Evolutionary conservation across 495 filamentous ascomycete genomes (phyloP), one percentile per base, ranked within the genome.

Genomic region (Talaromyces proteolyticus): DNA sequence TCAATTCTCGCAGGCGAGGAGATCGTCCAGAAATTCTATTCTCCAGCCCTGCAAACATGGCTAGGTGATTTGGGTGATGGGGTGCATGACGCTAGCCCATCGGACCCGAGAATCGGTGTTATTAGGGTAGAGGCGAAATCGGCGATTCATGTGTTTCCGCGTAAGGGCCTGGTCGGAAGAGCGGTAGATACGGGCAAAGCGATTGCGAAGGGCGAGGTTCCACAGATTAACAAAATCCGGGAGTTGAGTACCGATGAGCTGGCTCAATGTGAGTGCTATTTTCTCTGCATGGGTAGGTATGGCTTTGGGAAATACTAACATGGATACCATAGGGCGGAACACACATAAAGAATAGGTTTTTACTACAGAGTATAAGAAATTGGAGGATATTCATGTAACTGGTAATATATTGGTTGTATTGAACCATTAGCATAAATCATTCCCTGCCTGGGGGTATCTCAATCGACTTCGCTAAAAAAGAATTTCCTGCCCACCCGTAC

Each of bases 51-150:
- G 47, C 90, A 88, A 63, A 86, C 89, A 0, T 96, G 91, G 91
- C 59, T 97, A 18, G 92, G 91, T 18, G 91, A 97, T 56, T 74
- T 97, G 11, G 91, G 87, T 12, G 91, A 96, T 53, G 91, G 89
- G 2, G 79, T 78, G 37, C 91, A 96, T 58, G 86, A 96, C 53
- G 91, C 92, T 10, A 78, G 85, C 2, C 81, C 83, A 8, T 74
- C 86, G 4, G 91, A 96, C 58, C 91, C 91, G 7, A 73, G 91
- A 8, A 88, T 96, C 55, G 72, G 68, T 5, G 67, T 77, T 22
- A 77, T 79, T 37, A 70, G 67, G 57, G 61, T 79, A 4, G 63
- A 67, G 51, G 64, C 72, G 5, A 63, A 64, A 54, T 58, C 72
- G 17, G 74, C 69, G 6, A 77, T 75, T 16, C 68, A 78, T 54